Base-by-base conservation (phyloP, 2,329 filamentous ascomycete genomes). In the Colletotrichum coccodes region DNA sequence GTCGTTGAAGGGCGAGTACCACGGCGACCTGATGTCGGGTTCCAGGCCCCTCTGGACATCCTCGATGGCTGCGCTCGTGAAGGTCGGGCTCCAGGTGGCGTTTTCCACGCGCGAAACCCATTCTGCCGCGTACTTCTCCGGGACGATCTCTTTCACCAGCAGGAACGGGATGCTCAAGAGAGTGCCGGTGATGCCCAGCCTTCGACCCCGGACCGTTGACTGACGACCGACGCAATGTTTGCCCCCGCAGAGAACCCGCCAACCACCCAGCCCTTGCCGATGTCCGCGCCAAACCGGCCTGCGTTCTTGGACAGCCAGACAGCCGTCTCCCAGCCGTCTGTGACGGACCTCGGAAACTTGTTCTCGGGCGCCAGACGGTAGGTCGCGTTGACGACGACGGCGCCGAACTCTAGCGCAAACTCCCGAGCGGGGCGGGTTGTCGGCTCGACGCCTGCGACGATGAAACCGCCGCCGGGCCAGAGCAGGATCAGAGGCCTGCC, bases 341-440 rank as follows among this genome's bases (percentile, higher is more conserved):
- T 73, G 12, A 86, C 78, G 3, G 81, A 80, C 4, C 74, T 74
- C 0, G 85, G 85, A 60, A 86, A 87, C 53, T 78, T 79, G 69
- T 85, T 75, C 71, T 87, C 85, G 0, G 86, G 86, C 1, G 83
- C 84, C 18, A 88, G 79, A 0, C 85, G 75, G 71, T 88, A 87
- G 47, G 85, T 84, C 1, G 86, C 80, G 65, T 82, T 86, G 8
- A 86, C 75, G 21, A 82, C 81, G 0, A 82, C 76, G 30, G 80
- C 64, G 6, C 52, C 64, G 4, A 76, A 26, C 44, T 74, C 68
- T 0, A 70, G 30, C 1, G 76, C 74, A 30, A 70, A 68, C 4
- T 68, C 65, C 14, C 65, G 60, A 3, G 65, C 65, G 34, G 60
- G 60, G 0, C 60, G 40, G 4, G 66, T 68, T 14, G 38, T 47